Conservation (phyloP, 1,284 basidiomycete genomes). For the Rhodotorula sp. region DNA sequence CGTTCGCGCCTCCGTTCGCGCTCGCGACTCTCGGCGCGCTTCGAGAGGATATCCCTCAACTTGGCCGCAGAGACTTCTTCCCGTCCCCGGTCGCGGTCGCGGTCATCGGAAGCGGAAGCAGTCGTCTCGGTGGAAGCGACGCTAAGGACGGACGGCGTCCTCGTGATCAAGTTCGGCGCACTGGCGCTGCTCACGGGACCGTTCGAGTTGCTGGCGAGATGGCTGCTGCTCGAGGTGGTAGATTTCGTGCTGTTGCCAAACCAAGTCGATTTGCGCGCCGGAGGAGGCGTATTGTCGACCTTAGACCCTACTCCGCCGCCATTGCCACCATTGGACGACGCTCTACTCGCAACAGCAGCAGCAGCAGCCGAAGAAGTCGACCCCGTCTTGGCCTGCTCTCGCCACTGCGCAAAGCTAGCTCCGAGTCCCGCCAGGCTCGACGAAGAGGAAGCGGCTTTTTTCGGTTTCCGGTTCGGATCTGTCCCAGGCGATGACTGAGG, state of each 20-base stretch:
- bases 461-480: not conserved
- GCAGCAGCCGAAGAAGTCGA: not conserved
- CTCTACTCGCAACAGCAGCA: not conserved
- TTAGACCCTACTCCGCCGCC: no score
- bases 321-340: no score
- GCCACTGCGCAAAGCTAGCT: constrained; percentile 18
- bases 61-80: constrained; percentile 28
- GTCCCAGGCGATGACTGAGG: not conserved
- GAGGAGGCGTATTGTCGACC: not conserved
- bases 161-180: constrained; percentile 5
- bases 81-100: no score
- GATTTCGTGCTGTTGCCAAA: constrained; percentile 7
- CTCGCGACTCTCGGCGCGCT: constrained; percentile 31
- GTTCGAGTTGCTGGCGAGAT: not conserved
- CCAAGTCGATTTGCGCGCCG: constrained; percentile 17
- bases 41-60: constrained; percentile 30
- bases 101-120: not conserved
- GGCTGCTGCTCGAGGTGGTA: not conserved
- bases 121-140: constrained; percentile 5
- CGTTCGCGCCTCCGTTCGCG: constrained; percentile 10
- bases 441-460: not conserved
- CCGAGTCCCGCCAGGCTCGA: constrained; percentile 16
- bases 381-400: constrained; percentile 17
- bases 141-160: not conserved
- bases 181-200: no score